Percentiles rank a stretch among this genome's conserved stretches.
Conservation (phyloP, 208 protist species). For the Phytomonas francai region DNA sequence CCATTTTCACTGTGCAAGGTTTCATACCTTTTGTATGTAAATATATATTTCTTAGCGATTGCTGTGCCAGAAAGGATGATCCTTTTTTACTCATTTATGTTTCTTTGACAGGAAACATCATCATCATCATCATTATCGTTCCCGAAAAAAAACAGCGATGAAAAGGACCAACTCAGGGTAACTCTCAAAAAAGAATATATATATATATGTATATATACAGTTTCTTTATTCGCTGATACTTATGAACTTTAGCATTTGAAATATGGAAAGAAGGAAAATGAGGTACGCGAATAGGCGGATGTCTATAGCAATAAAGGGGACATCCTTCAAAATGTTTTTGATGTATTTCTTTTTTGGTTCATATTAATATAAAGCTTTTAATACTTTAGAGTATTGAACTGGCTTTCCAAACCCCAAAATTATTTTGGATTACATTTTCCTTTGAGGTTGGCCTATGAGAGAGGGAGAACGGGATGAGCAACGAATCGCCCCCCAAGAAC, state of each 20-base stretch:
- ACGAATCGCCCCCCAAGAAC: too few species aligned
- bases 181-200: slow-evolving; percentile 1
- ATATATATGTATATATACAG: slow-evolving; percentile 2
- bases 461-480: too few species aligned
- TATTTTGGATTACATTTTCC: too few species aligned
- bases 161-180: too few species aligned
- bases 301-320: background rate
- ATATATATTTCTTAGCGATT: slow-evolving; percentile 3
- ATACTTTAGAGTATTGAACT: too few species aligned
- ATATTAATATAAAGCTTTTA: slow-evolving; percentile 2
- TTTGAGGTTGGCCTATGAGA: too few species aligned
- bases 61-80: background rate
- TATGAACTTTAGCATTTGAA: slow-evolving; percentile 11
- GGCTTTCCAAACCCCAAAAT: too few species aligned
- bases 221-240: slow-evolving; percentile 13
- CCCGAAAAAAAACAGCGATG: too few species aligned
- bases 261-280: slow-evolving; percentile 2
- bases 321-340: background rate
- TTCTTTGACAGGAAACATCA: too few species aligned
- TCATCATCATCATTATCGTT: too few species aligned
- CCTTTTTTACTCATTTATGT: slow-evolving; percentile 1
- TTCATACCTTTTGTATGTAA: slow-evolving; percentile 5
- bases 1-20: background rate
- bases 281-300: background rate
- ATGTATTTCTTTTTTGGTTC: slow-evolving; percentile 10